Evolutionary conservation across 2,329 filamentous ascomycete species (phyloP).

Genomic region (Xenosphaeropsis pyriputrescens): DNA sequence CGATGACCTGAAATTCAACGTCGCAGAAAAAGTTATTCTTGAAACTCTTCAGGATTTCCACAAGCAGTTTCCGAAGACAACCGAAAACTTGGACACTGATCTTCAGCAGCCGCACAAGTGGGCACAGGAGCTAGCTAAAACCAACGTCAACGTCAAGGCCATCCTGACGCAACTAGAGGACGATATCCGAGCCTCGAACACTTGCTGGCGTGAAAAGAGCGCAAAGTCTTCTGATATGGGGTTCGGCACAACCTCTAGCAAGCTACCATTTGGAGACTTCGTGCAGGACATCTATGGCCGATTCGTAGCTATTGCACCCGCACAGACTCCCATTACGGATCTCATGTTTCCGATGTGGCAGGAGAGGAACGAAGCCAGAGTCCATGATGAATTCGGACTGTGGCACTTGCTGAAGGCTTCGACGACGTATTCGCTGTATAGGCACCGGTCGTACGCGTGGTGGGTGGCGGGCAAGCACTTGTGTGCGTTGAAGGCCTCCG

Average conservation of each 20-base stretch:
- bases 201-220: slow-evolving; percentile 4
- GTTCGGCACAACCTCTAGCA: slow-evolving; percentile 2
- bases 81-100: slow-evolving; percentile 9
- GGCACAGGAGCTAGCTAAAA: slow-evolving; percentile 3
- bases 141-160: slow-evolving; percentile 4
- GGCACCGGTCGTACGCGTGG: slow-evolving; percentile 9
- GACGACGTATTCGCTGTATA: slow-evolving; percentile 6
- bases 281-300: slow-evolving; percentile 3
- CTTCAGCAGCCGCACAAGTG: slow-evolving; percentile 7
- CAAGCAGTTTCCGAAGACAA: slow-evolving; percentile 1
- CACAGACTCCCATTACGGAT: slow-evolving; percentile 2
- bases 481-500: slow-evolving; percentile 10
- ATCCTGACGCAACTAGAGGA: slow-evolving; percentile 5
- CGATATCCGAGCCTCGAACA: slow-evolving; percentile 5
- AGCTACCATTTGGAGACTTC: not conserved
- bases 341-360: too few relatives aligned
- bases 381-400: slow-evolving; percentile 6
- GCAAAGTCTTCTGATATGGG: not conserved
- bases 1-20: slow-evolving; percentile 43
- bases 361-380: too few relatives aligned
- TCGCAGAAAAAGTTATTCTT: slow-evolving; percentile 27
- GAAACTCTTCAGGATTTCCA: slow-evolving; percentile 15
- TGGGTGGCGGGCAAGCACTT: slow-evolving; percentile 15
- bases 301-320: slow-evolving; percentile 12
- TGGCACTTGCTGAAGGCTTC: slow-evolving; percentile 33